A percentile compares a stretch with the other conserved stretches of the same genome.
phyloP scores from a whole-genome alignment of 1,139 yeast genomes.

The Martiniozyma asiatica region DNA sequence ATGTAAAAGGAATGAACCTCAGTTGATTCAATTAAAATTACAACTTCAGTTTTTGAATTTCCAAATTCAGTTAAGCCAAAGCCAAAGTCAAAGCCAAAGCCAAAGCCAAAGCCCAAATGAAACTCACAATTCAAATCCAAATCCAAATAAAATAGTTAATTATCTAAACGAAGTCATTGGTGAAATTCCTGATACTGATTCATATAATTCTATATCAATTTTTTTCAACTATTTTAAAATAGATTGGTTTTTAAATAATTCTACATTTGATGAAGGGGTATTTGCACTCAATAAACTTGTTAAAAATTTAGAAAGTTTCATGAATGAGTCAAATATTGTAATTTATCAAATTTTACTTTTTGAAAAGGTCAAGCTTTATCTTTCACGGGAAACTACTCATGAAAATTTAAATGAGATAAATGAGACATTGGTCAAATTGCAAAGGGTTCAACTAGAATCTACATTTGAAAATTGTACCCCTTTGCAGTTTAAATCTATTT shows the following conservation, averaged over 20 bases:
- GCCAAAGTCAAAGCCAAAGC: no score
- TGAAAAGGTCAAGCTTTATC: slow-evolving; percentile 5
- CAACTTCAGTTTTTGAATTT: slow-evolving; percentile 26
- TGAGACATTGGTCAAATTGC: slow-evolving; percentile 11
- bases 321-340: slow-evolving; percentile 12
- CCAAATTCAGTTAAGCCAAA: slow-evolving; percentile 27
- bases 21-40: slow-evolving; percentile 14
- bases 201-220: slow-evolving; percentile 12
- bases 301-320: slow-evolving; percentile 6
- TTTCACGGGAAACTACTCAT: slow-evolving; percentile 5
- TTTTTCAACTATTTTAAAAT: slow-evolving; percentile 25
- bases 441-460: slow-evolving; percentile 12
- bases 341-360: slow-evolving; percentile 17
- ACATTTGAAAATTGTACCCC: slow-evolving; percentile 15
- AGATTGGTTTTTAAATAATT: slow-evolving; percentile 21
- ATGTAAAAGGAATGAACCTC: slow-evolving; percentile 21
- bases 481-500: slow-evolving; percentile 25
- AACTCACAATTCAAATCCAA: no score
- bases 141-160: no score
- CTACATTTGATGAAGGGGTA: slow-evolving; percentile 22
- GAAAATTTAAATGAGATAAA: slow-evolving; percentile 17
- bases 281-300: slow-evolving; percentile 20
- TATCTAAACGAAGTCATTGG: slow-evolving; percentile 23
- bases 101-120: no score
- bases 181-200: slow-evolving; percentile 12